A percentile compares a stretch with the other conserved stretches of the same genome.
Conservation (phyloP, 1,284 basidiomycete species). For the Golubevia sp. region DNA sequence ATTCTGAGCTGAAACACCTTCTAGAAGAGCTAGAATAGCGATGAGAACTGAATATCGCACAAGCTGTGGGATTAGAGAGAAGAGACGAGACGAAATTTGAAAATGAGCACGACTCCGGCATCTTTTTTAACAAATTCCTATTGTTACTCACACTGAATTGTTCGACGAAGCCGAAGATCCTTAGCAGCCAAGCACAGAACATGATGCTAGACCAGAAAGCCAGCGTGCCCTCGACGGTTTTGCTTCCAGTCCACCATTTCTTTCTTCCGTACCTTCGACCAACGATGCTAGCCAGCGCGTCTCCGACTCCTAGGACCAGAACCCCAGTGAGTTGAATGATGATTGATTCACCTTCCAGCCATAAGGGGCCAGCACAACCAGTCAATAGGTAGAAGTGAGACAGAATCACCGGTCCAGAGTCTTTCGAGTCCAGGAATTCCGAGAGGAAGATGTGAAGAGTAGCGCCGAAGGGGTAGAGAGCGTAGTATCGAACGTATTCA, state of each 20-base stretch:
- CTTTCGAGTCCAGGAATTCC: conserved; percentile 95
- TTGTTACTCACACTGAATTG: conserved; percentile 25
- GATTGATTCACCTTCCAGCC: conserved; percentile 74
- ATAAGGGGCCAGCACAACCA: conserved; percentile 88
- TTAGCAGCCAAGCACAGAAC: conserved; percentile 72
- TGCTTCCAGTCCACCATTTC: conserved; percentile 82
- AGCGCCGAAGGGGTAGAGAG: conserved; percentile 93
- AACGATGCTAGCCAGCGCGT: conserved; percentile 89
- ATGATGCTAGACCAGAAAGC: conserved; percentile 80
- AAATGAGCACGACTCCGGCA: too few species aligned
- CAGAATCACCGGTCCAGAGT: conserved; percentile 92
- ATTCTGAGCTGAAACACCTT: conserved; percentile 56
- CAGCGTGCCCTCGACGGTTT: conserved; percentile 87
- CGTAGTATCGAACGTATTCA: conserved; percentile 96
- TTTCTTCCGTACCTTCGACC: conserved; percentile 80
- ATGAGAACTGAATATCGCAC: conserved; percentile 22
- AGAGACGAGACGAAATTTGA: neutral
- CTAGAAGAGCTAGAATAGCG: conserved; percentile 36
- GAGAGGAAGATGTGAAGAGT: conserved; percentile 88
- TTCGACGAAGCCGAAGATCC: conserved; percentile 67
- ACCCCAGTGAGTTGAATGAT: conserved; percentile 79
- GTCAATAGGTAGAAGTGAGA: conserved; percentile 96
- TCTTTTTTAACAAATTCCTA: too few species aligned
- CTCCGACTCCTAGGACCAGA: conserved; percentile 86
- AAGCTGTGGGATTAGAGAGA: conserved; percentile 12